Base-by-base conservation (phyloP, 2,329 filamentous ascomycete genomes). In the Botryotinia globosa region DNA sequence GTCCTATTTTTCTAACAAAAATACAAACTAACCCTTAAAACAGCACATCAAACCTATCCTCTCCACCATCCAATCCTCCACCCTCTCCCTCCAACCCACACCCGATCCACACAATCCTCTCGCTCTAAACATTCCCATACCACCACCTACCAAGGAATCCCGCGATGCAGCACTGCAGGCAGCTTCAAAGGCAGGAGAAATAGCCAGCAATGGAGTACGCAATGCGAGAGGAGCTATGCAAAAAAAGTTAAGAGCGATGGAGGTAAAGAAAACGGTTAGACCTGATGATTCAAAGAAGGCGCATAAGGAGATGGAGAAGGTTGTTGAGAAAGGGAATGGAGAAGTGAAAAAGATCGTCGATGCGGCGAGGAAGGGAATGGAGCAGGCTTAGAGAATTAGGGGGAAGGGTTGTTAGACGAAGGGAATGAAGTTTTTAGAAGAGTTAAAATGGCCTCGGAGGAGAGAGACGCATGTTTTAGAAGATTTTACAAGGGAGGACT, bases 91-190 rank as follows among this genome's bases (percentile, higher is more conserved):
- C 0, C 85, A 87, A 73, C 82, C 85, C 0, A 80, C 83, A 66
- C 83, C 84, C 1, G 86, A 87, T 71, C 76, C 84, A 7, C 81
- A 83, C 37, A 85, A 85, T 56, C 82, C 85, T 0, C 82, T 84
- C n/a, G 85, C 87, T 9, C 82, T 89, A 14, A 83, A 85, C 67
- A 82, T 89, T 29, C 85, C 86, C 32, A 84, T 89, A 37, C 87
- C 87, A 1, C 86, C 87, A 8, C 86, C 87, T 0, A 89, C 87
- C 0, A 87, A 86, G 67, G 87, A 89, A 75, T 84, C 84, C n/a
- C 82, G 86, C 39, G 82, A 83, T 73, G 69, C 75, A 37, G 77
- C 79, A n/a, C 73, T 80, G 8, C 75, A 75, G 32, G 75, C 77
- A 12, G 80, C 80, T 37, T 77, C 72, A n/a, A 80, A 79, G 68